Percentiles rank a stretch among this genome's conserved stretches.
These are phyloP conservation scores for Camellia japonica DNA, from an alignment of 148 eudicot genomes.

Conservation along the genomic window DNA sequence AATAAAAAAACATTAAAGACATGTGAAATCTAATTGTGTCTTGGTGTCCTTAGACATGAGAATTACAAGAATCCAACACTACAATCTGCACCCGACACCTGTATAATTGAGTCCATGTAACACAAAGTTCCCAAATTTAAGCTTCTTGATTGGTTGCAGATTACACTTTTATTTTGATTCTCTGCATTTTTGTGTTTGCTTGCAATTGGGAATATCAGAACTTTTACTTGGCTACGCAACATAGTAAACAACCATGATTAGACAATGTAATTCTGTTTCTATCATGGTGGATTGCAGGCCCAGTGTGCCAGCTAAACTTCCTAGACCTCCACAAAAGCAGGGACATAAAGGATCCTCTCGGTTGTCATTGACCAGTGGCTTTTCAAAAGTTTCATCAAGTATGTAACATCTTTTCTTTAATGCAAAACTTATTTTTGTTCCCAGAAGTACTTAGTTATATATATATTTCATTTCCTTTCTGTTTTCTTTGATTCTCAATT, in stretches of 20 bases:
- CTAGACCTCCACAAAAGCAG: slow-evolving; percentile 65
- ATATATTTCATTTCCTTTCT: no score
- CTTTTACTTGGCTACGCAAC: neutral
- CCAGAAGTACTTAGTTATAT: neutral
- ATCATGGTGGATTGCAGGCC: slow-evolving; percentile 43
- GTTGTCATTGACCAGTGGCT: slow-evolving; percentile 40
- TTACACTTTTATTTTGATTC: neutral
- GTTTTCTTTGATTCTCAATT: no score
- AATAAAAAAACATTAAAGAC: no score
- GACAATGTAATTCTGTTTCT: neutral
- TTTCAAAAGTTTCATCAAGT: slow-evolving; percentile 64
- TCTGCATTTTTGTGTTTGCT: neutral
- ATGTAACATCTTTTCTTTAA: slow-evolving; percentile 18
- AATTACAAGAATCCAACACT: no score
- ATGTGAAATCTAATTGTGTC: no score
- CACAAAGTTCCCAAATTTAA: neutral
- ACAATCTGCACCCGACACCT: no score
- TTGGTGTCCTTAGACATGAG: no score
- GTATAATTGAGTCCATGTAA: no score
- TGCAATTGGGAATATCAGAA: neutral
- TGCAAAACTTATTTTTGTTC: neutral
- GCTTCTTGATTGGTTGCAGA: neutral
- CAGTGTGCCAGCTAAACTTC: slow-evolving; percentile 52
- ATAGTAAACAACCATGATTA: neutral
- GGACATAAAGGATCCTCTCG: slow-evolving; percentile 44